Evolutionary conservation across 1,284 basidiomycete species (phyloP).

Genomic region (Golubevia pallescens): DNA sequence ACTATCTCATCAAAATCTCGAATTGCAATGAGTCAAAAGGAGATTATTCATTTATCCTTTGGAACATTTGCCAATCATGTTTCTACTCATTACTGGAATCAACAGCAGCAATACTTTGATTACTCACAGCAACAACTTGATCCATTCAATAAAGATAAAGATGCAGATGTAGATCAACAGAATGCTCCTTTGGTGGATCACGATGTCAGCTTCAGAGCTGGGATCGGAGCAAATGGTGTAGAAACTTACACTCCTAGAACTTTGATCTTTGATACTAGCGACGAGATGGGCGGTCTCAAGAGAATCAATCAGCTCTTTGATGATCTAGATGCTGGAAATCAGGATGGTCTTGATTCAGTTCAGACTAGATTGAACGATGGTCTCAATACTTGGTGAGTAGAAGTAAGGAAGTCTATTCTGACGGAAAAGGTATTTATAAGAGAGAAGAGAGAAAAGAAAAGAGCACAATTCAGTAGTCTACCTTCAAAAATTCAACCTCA

Average conservation of each 20-base stretch:
- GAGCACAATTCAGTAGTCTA: no score
- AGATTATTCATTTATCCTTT: constrained; percentile 55
- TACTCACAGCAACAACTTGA: constrained; percentile 19
- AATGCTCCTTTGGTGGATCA: constrained; percentile 42
- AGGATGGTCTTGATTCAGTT: constrained; percentile 3
- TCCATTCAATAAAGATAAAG: constrained; percentile 3
- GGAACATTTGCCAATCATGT: constrained; percentile 52
- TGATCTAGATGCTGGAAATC: constrained; percentile 13
- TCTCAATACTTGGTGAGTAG: not conserved
- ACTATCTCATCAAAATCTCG: not conserved
- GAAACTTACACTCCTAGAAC: constrained; percentile 50
- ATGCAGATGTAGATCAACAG: constrained; percentile 1
- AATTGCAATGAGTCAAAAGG: constrained; percentile 15
- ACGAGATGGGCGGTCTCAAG: constrained; percentile 39
- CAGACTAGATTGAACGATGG: not conserved
- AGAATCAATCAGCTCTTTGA: constrained; percentile 36
- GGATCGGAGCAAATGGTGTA: constrained; percentile 32
- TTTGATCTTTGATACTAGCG: constrained; percentile 45
- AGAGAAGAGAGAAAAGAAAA: not conserved
- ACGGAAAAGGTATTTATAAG: no score
- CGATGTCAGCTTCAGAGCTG: constrained; percentile 46
- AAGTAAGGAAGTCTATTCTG: no score
- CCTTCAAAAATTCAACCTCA: no score
- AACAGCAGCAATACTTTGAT: constrained; percentile 52
- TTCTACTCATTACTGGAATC: constrained; percentile 57